Evolutionary conservation across 805 yeast genomes (phyloP), one percentile per base, ranked within the genome.

Genomic region (Barnettozyma wickerhamii): DNA sequence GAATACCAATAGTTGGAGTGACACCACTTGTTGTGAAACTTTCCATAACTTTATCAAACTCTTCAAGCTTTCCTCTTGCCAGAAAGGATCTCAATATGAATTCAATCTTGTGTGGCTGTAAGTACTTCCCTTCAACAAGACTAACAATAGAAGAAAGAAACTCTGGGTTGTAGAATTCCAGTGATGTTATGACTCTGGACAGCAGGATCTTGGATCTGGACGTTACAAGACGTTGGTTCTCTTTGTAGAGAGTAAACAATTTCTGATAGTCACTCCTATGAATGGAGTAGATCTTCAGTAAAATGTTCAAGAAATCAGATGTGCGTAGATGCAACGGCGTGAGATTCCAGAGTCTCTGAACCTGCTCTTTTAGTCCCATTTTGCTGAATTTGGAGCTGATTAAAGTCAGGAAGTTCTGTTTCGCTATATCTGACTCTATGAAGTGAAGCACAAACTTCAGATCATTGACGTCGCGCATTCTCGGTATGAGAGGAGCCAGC

Each of bases 321-420:
- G 46, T n/a, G 15, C 27, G 36, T 4, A 35, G 18, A 10, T 19
- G 4, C 4, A 31, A 7, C n/a, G 46, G 46, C 2, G 43, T 43
- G 2, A 36, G 15, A 19, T 43, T n/a, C 43, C 43, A 43, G 5
- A 43, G 29, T 14, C 34, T 20, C 15, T 19, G 17, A 7, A 34
- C 31, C 14, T 37, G 41, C 14, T 24, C 33, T 18, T 28, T 33
- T 4, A 17, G 14, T 10, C 33, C 35, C 12, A 29, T 17, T 13
- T 12, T 24, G 28, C 12, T 6, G 27, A 19, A 41, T 17, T 19
- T 29, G 4, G 7, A 15, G 4, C 33, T 30, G 4, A 43, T 10
- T 5, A 32, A 17, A 13, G 28, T 19, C 3, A 32, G 9, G 5
- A 43, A n/a, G 14, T 43, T 43, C n/a, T 32, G 19, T 19, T 36